Evolutionary conservation across 2,329 filamentous ascomycete species (phyloP), one percentile per base, ranked within the genome.

Genomic region (Venturia pyrina): DNA sequence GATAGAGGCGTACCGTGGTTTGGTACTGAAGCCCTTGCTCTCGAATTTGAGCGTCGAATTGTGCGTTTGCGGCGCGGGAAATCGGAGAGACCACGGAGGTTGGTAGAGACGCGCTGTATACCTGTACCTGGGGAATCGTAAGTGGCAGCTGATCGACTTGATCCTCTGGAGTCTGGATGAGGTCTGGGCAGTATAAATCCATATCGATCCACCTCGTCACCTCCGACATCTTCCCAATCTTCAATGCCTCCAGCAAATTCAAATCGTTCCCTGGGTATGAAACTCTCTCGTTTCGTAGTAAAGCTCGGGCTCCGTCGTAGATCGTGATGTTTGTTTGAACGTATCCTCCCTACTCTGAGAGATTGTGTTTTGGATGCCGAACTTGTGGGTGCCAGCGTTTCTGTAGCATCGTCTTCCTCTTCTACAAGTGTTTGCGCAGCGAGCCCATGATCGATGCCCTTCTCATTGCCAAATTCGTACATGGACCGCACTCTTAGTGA

Each of bases 211-310:
- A 88, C 84, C 68, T 87, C 81, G 17, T 77, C 81, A 6, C 79
- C 82, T 21, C 82, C 78, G 13, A 88, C 75, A 72, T 87, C 81
- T 67, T 84, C 79, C 85, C 85, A 88, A 69, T 88, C 85, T 69
- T 88, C 86, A 62, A 87, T 81, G 2, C 86, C 86, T 8, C 86
- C 86, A 28, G 85, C 85, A 41, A 83, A 74, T 73, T 88, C 86
- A 62, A 79, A 77, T 13, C 81, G 77, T 68, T 86, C 82, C 69
- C 81, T 78, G 62, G 77, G 75, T 66, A 81, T 79, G 41, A 73
- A 69, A 24, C 72, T 74, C 60, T 71, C 65, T 65, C 69, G 62
- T 70, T 72, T 61, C 67, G 71, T 41, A 69, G 69, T 62, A 21
- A 61, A 53, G 34, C 69, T 70, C 7, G 72, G 73, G 66, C 72